Evolutionary conservation across 345 rosid genomes (phyloP).

Genomic region (Capsella bursapastoris): DNA sequence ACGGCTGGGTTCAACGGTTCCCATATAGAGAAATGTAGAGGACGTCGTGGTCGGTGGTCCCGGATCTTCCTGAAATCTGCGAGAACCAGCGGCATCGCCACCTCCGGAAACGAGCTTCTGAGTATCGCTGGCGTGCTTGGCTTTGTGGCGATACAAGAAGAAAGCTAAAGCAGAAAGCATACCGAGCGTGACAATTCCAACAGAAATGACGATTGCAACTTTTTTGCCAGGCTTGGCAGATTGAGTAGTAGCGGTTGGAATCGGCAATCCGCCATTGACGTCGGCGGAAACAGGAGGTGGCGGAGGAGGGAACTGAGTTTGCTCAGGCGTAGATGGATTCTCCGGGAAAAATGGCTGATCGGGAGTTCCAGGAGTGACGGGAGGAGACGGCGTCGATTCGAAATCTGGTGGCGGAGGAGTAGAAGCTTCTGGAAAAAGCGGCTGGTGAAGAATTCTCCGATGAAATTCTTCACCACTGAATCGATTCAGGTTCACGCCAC

Average conservation of each 20-base stretch:
- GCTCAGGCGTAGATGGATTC: slow-evolving; percentile 66
- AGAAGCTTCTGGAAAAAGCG: slow-evolving; percentile 66
- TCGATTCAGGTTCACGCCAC: slow-evolving; percentile 17
- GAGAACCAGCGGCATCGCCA: slow-evolving; percentile 45
- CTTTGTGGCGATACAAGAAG: slow-evolving; percentile 79
- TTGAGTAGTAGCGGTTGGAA: slow-evolving; percentile 71
- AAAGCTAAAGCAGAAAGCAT: slow-evolving; percentile 91
- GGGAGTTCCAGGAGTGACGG: slow-evolving; percentile 55
- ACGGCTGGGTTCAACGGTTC: slow-evolving; percentile 79
- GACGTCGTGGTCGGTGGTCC: slow-evolving; percentile 55
- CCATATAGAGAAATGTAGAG: slow-evolving; percentile 81
- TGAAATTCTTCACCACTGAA: slow-evolving; percentile 16
- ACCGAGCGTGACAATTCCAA: slow-evolving; percentile 91
- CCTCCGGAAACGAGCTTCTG: slow-evolving; percentile 71
- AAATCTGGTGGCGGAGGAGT: slow-evolving; percentile 61
- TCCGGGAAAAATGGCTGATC: slow-evolving; percentile 95
- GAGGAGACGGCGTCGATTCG: slow-evolving; percentile 52
- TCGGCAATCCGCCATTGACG: slow-evolving; percentile 66
- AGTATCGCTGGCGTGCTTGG: slow-evolving; percentile 60
- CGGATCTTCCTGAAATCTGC: slow-evolving; percentile 57
- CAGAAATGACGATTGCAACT: slow-evolving; percentile 83
- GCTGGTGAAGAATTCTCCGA: slow-evolving; percentile 88
- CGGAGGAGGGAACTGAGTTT: slow-evolving; percentile 56
- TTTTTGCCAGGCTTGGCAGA: slow-evolving; percentile 76
- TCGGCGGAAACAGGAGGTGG: slow-evolving; percentile 32